Conservation (phyloP, 129 eudicot genomes). For the Scalesia atractyloides region DNA sequence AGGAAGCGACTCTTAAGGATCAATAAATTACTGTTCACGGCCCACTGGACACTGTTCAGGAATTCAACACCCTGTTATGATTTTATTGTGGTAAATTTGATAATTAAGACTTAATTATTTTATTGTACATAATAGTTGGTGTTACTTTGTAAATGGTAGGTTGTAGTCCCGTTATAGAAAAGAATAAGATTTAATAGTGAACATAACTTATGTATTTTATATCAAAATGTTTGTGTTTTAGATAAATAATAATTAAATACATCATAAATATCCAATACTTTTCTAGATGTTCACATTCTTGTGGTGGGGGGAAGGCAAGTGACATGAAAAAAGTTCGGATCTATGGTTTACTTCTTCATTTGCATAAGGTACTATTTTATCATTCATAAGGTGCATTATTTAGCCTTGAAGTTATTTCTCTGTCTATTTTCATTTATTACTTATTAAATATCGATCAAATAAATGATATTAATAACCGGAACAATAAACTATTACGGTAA, state of each 20-base stretch:
- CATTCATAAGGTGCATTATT: background rate
- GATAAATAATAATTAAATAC: background rate
- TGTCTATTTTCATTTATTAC: background rate
- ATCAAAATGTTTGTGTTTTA: background rate
- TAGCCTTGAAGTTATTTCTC: background rate
- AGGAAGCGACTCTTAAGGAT: no score
- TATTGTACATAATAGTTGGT: no score
- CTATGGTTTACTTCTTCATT: background rate
- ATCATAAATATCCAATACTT: background rate
- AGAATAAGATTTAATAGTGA: no score
- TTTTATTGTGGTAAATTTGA: background rate
- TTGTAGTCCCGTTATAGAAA: no score
- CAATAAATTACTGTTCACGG: no score
- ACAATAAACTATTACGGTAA: no score
- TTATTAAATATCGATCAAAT: background rate
- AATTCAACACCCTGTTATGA: no score
- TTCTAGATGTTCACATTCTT: background rate
- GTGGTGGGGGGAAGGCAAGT: conserved; percentile 1
- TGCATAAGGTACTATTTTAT: conserved; percentile 2
- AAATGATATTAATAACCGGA: no score
- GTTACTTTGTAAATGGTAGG: no score
- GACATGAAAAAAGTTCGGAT: background rate
- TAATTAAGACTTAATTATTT: no score
- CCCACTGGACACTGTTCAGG: no score
- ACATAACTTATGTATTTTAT: no score